Conservation (phyloP, 208 protist genomes). For the Wallacemonas sp. region DNA sequence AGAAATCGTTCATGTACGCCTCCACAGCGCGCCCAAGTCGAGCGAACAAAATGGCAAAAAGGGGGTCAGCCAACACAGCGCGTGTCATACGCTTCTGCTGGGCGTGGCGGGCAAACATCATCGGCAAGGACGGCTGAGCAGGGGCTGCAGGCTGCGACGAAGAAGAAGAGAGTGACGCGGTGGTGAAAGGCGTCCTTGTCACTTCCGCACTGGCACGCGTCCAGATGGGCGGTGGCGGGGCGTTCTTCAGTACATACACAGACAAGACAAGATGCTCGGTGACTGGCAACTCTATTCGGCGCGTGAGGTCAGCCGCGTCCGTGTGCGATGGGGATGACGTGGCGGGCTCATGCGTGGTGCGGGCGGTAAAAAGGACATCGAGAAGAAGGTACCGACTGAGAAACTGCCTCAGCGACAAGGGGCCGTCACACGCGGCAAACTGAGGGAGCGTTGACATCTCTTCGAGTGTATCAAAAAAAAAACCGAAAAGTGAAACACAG, state of each 20-base stretch:
- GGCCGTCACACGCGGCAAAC: constrained; percentile 49
- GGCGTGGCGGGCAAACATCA: neutral
- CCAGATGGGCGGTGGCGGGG: neutral
- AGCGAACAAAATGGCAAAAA: constrained; percentile 40
- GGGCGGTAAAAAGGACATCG: constrained; percentile 28
- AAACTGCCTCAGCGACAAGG: constrained; percentile 51
- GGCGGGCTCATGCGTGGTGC: no score
- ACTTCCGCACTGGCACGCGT: neutral
- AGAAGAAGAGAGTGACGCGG: neutral
- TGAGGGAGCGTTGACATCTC: constrained; percentile 31
- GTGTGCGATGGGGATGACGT: no score
- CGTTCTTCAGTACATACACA: constrained; percentile 7
- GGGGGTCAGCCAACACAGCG: constrained; percentile 38
- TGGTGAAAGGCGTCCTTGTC: no score
- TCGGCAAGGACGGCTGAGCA: constrained; percentile 1
- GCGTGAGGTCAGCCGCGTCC: no score
- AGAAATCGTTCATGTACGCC: constrained; percentile 45
- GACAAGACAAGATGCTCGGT: constrained; percentile 1
- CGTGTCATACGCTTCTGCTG: constrained; percentile 21
- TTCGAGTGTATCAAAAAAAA: no score
- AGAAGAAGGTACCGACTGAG: constrained; percentile 41
- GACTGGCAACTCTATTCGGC: neutral
- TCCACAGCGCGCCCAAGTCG: constrained; percentile 33
- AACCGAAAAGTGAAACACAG: no score
- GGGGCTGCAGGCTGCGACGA: constrained; percentile 13